Percentiles rank a stretch among this genome's conserved stretches.
Conservation (phyloP, 2,329 filamentous ascomycete genomes). For the Aureobasidium sp. region DNA sequence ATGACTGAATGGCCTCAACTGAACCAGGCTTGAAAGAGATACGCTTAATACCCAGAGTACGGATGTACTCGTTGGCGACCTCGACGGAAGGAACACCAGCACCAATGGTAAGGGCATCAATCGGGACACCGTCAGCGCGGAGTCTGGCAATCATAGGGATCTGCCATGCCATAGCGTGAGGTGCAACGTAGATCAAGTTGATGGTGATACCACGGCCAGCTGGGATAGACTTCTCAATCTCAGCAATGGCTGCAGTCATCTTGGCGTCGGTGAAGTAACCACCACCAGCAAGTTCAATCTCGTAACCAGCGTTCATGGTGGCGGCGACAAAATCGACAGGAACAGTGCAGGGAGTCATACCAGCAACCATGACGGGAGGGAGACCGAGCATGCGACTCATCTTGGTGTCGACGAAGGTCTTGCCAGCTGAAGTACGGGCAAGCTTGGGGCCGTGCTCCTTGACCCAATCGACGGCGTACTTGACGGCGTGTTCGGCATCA, state of each 20-base stretch:
- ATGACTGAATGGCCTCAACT: constrained; percentile 75
- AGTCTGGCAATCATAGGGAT: constrained; percentile 76
- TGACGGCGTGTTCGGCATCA: constrained; percentile 88
- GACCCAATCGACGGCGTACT: constrained; percentile 95
- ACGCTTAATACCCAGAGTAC: constrained; percentile 86
- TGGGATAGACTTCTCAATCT: constrained; percentile 78
- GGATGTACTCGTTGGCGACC: constrained; percentile 86
- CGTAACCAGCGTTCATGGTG: constrained; percentile 92
- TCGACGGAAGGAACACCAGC: constrained; percentile 91
- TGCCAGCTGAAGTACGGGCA: constrained; percentile 78
- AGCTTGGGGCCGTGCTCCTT: constrained; percentile 89
- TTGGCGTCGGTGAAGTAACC: constrained; percentile 77
- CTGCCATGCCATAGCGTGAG: constrained; percentile 85
- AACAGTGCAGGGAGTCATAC: constrained; percentile 88
- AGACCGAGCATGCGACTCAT: constrained; percentile 82
- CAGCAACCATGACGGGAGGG: constrained; percentile 81
- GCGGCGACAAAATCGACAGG: constrained; percentile 87
- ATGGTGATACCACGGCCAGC: constrained; percentile 80
- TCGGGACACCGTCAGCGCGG: constrained; percentile 76
- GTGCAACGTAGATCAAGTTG: constrained; percentile 88
- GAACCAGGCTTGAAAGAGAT: constrained; percentile 93
- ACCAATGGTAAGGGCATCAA: constrained; percentile 86
- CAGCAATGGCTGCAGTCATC: constrained; percentile 74
- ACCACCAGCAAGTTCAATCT: constrained; percentile 82
- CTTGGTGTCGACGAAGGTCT: constrained; percentile 93